phyloP scores from a whole-genome alignment of 164 flowering plant genomes.

The Tinospora cordifolia region DNA sequence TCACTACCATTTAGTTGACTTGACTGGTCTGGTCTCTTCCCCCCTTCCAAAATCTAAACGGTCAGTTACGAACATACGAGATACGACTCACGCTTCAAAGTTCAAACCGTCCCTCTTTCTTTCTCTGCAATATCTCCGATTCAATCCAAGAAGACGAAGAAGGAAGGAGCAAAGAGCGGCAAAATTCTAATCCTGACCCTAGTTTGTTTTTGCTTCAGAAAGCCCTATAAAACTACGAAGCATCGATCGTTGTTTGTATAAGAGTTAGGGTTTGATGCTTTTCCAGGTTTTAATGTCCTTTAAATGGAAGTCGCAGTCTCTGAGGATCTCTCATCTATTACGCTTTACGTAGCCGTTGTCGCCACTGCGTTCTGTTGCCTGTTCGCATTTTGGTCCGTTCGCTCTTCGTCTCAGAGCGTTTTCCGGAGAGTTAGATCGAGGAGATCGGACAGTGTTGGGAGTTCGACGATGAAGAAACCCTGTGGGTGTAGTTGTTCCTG shows the following conservation, averaged over 20 bases:
- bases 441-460: not conserved
- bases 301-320: slow-evolving; percentile 40
- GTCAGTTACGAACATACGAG: not conserved
- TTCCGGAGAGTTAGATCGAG: slow-evolving; percentile 1
- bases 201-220: not conserved
- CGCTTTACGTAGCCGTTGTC: slow-evolving; percentile 1
- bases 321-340: slow-evolving; percentile 12
- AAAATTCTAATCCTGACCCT: not conserved
- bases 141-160: not conserved
- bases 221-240: not conserved
- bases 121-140: not conserved
- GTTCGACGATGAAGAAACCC: not conserved
- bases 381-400: slow-evolving; percentile 18
- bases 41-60: not conserved
- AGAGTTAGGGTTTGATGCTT: not conserved
- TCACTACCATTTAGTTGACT: not conserved
- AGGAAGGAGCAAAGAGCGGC: not conserved
- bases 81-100: not conserved
- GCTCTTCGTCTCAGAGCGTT: not conserved
- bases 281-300: slow-evolving; percentile 44
- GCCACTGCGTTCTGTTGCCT: slow-evolving; percentile 33
- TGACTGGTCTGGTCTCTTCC: not conserved
- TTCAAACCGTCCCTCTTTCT: not conserved
- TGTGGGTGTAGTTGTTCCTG: slow-evolving; percentile 5
- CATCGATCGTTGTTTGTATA: not conserved